Base-by-base conservation (phyloP, 2,329 filamentous ascomycete genomes). In the Pseudocercospora fuligena region DNA sequence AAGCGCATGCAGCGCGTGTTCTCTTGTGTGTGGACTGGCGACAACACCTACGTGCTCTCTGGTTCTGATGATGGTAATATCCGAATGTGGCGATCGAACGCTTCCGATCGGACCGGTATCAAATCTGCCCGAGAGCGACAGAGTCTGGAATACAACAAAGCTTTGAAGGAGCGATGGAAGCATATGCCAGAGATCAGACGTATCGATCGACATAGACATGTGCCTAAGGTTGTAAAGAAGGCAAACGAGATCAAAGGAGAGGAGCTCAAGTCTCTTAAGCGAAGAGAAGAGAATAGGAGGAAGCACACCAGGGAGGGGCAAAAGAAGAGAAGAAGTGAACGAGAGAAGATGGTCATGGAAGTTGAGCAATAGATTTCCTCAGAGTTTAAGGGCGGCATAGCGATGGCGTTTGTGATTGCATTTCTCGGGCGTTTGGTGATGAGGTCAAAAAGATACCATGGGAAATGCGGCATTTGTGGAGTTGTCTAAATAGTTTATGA, bases 1-100 rank as follows among this genome's bases (percentile, higher is more conserved):
- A 97, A 97, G 82, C 89, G 95, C 70, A 97, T 97, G 94, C 94
- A 98, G 83, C 88, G 94, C 73, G 93, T 97, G 64, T 96, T 96
- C 82, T 90, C 90, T 9, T 89, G 89, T 57, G 88, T 87, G 68
- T 98, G 92, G 86, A 95, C 93, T 0, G 92, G 93, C 5, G 95
- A 99, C 78, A 90, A 91, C 71, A 92, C 92, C 74, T 99, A 97
- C 78, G 82, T 99, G 23, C 86, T 99, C 56, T 93, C 91, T 5
- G 95, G 94, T 51, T 95, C 91, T 14, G 95, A 98, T 78, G 95
- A 98, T 77, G 95, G 95, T 70, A 97, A 97, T 77, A 86, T 93
- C 60, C 86, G 94, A 40, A 83, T 99, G 43, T 99, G 95, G 95
- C 88, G 95, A 69, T 89, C 93, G 36, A 89, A 94, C 73, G 94